Evolutionary conservation across 352 stramenopile species (phyloP).

Genomic region (Globisporangium spiculum): DNA sequence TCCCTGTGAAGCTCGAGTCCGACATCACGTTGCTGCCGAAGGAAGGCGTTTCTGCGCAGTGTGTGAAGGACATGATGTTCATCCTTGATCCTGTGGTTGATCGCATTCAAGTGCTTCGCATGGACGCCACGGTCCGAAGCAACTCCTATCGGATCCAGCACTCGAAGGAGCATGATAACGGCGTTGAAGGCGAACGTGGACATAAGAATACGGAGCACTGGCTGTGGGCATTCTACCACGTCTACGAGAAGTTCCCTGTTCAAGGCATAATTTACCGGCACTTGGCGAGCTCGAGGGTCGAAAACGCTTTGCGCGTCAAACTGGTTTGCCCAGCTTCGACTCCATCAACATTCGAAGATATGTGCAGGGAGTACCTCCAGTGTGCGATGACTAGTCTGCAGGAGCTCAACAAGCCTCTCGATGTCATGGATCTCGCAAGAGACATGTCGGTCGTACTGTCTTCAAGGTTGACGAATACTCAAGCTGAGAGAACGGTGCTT

Average conservation of each 20-base stretch:
- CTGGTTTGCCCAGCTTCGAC: conserved; percentile 17
- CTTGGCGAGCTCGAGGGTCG: background rate
- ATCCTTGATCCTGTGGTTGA: conserved; percentile 22
- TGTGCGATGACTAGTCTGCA: conserved; percentile 42
- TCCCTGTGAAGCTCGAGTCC: conserved; percentile 23
- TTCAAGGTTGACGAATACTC: too few relatives aligned
- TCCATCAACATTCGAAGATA: background rate
- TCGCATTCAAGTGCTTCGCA: conserved; percentile 16
- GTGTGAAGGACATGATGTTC: conserved; percentile 29
- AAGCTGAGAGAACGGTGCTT: too few relatives aligned
- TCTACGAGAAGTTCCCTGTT: conserved; percentile 55
- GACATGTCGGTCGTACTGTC: background rate
- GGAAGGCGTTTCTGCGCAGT: conserved; percentile 16
- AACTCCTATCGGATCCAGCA: conserved; percentile 50
- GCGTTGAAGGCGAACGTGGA: background rate
- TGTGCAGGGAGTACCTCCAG: conserved; percentile 23
- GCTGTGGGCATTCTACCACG: conserved; percentile 32
- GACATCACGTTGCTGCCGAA: conserved; percentile 10
- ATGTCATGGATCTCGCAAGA: conserved; percentile 29
- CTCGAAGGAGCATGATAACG: background rate
- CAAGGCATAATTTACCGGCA: conserved; percentile 14
- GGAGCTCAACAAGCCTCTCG: conserved; percentile 55
- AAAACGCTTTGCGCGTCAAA: conserved; percentile 23
- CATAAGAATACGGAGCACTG: background rate
- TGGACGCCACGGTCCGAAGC: conserved; percentile 38